Base-by-base conservation (phyloP, 176 grass and related monocot genomes). In the Urochloa ruziziensis region DNA sequence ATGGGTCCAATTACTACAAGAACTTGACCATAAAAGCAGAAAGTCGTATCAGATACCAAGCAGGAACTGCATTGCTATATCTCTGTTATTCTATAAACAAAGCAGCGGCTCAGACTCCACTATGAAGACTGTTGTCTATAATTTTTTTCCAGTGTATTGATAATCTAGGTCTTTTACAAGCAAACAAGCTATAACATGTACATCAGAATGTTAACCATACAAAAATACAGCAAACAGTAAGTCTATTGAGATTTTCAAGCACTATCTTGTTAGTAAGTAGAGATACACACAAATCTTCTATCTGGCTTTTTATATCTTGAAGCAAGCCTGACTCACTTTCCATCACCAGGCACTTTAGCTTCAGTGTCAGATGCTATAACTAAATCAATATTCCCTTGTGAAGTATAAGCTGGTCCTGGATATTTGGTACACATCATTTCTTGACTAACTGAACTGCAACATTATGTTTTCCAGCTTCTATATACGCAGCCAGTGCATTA, bases 401-500 rank as follows among this genome's bases (percentile, higher is more conserved):
- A 65, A 74, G 16, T 73, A 72, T 28, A 51, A 66, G 39, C 27
- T 37, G 8, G 67, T 67, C 25, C 32, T 80, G 34, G 21, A 35
- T 74, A 13, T 52, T 52, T 61, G 21, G 62, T 52, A 54, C 46
- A 39, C 66, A 52, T 80, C 84, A 90, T 88, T 87, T 90, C 60
- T 87, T 94, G 62, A 43, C 85, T 73, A 89, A 76, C 84, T 82
- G 87, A 82, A 62, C 58, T 34, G 86, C 67, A 78, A 91, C 59
- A 89, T 84, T 74, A 87, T 74, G 53, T 13, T 49, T 91, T 75
- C 77, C 81, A 61, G 61, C 37, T 84, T 82, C 66, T 43, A 71
- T 67, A 49, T 47, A 90, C 11, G 84, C 75, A 87, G 80, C 75
- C 48, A 83, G 25, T 67, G 73, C n/a, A 56, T 85, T 89, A 78